Evolutionary conservation across 2,329 filamentous ascomycete species (phyloP).

Genomic region (Aschersonia sp.): DNA sequence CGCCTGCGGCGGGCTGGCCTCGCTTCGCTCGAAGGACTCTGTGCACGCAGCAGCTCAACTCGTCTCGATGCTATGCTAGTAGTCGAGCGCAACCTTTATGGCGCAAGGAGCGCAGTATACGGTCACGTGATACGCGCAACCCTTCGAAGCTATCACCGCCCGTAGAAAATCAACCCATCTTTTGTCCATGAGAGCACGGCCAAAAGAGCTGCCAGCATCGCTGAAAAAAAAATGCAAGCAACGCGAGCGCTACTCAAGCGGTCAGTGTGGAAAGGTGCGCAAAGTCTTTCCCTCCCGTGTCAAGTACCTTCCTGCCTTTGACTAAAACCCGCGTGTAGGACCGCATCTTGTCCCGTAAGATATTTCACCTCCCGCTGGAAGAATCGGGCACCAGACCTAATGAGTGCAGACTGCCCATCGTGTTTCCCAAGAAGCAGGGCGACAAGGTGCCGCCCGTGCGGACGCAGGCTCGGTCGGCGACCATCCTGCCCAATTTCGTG

Average conservation of each 20-base stretch:
- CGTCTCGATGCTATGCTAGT: no score
- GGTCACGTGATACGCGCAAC: no score
- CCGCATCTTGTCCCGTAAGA: slow-evolving; percentile 40
- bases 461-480: slow-evolving; percentile 77
- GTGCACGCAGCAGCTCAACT: no score
- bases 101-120: no score
- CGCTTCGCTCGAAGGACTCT: no score
- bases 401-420: slow-evolving; percentile 43
- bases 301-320: background rate
- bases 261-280: slow-evolving; percentile 76
- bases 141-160: no score
- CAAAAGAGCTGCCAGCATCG: background rate
- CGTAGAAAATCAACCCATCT: no score
- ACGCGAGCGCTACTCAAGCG: slow-evolving; percentile 55
- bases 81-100: no score
- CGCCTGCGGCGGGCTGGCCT: no score
- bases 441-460: slow-evolving; percentile 58
- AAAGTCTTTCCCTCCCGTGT: background rate
- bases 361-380: background rate
- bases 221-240: slow-evolving; percentile 41
- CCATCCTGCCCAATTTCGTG: slow-evolving; percentile 84
- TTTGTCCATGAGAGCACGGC: background rate
- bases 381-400: slow-evolving; percentile 1
- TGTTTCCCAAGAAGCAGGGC: slow-evolving; percentile 40
- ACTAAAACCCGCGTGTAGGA: slow-evolving; percentile 17